Base-by-base conservation (phyloP, 1,284 basidiomycete genomes). In the Pisolithus thermaeus region DNA sequence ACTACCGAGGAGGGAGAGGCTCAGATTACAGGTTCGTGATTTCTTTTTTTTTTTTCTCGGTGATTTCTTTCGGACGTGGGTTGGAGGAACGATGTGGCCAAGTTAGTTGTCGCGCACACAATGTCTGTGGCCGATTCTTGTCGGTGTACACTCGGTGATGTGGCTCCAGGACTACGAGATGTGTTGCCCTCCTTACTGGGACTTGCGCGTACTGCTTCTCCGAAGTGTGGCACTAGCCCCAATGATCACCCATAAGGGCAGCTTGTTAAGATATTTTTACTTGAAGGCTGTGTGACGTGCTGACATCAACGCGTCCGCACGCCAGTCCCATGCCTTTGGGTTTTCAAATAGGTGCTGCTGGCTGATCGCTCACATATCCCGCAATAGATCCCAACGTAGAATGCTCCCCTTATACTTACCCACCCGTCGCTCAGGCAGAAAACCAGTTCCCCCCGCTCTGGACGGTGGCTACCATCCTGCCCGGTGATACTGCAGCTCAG, bases 371-470 rank as follows among this genome's bases (percentile, higher is more conserved):
- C 36, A 44, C 16, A 18, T 8, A 30, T 27, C 14, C 23, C 6
- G 14, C 18, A 14, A 27, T 35, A 75, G 74, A 67, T 53, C 56
- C 65, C 1, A 61, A 37, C 38, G 6, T 35, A n/a, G 75, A 77
- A 51, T 79, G 78, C 55, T 58, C 66, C 4, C 57, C 68, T 0
- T 78, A 78, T 56, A 64, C 60, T 43, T 72, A 77, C 51, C 53
- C 67, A 18, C 73, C 76, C 11, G 69, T 77, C 28, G 58, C 61
- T 27, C 62, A 68, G 45, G 63, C 71, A 40, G 60, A 78, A 20
- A 62, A 70, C 8, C 6, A 60, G 38, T 81, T 83, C 60, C 75
- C 79, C 1, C 53, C 70, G 3, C 58, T 73, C 25, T 79, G 76
- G 78, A 58, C 67, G 7, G 59, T 65, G 0, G 76, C 77, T 0